Conservation (phyloP, 73 alveolate species). For the Blepharisma stoltei region DNA sequence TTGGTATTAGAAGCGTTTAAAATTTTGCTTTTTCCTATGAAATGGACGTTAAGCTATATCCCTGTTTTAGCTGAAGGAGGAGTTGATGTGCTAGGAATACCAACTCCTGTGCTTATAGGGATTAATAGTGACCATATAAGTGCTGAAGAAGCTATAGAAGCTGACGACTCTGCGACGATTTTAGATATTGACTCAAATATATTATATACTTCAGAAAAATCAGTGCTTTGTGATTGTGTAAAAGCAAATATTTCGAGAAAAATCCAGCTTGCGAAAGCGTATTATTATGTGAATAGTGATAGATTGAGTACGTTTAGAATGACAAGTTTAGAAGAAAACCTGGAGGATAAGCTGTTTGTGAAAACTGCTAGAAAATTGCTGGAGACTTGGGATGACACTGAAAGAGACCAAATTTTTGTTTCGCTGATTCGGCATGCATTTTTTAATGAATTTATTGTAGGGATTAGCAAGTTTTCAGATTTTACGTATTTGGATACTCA, state of each 20-base stretch:
- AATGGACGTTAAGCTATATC: background rate
- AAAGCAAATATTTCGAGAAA: background rate
- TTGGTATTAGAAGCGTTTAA: background rate
- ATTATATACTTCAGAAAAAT: background rate
- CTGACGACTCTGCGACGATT: background rate
- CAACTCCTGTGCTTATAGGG: conserved; percentile 18
- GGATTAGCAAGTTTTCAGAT: background rate
- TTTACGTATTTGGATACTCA: background rate
- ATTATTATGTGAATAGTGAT: conserved; percentile 19
- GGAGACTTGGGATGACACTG: background rate
- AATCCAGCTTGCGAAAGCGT: background rate
- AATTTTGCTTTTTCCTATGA: conserved; percentile 15
- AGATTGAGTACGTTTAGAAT: background rate
- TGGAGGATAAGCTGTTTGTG: background rate
- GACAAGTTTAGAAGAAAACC: background rate
- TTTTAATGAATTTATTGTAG: background rate
- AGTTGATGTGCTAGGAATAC: background rate
- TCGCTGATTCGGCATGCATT: conserved; percentile 2
- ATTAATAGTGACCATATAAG: background rate
- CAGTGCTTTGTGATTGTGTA: conserved; percentile 9
- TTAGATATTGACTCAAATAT: conserved; percentile 23
- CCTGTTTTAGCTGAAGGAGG: conserved; percentile 6
- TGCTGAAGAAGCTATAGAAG: background rate
- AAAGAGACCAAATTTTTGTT: background rate
- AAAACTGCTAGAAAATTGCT: conserved; percentile 1